Base-by-base conservation (phyloP, 306 rosid species). In the Morella rubra region DNA sequence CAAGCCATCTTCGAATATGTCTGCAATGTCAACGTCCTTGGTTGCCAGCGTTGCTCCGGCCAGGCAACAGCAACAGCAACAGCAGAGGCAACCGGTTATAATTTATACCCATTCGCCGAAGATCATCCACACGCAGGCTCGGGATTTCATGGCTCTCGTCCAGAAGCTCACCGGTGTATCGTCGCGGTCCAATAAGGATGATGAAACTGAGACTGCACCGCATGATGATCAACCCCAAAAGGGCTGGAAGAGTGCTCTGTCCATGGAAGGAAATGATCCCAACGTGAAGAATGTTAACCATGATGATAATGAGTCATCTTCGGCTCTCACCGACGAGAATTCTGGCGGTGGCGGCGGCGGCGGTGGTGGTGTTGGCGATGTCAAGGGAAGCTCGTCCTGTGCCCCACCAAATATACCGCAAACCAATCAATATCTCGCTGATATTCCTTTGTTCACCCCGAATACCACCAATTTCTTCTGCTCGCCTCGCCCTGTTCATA, bases 61-160 rank as follows among this genome's bases (percentile, higher is more conserved):
- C 15, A 80, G 54, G 51, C 81, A 76, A 14, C 86, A 81, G 46
- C 84, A 73, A 27, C 84, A 49, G 51, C 79, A 76, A 14, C 86
- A 81, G 46, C 84, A 73, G 22, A 83, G 80, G 11, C 79, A 54
- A n/a, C 98, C 97, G 7, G 76, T 95, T 54, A 92, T 95, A 58
- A 92, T 92, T 11, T 95, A 92, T 90, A 82, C 93, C 0, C 80
- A 87, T 44, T 95, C 97, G 19, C 98, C 98, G 0, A 90, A 90
- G 76, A 10, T 90, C 79, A 95, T 95, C 71, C 97, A 92, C 79
- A 81, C 96, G 0, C 86, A 87, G 50, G 74, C 97, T 0, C 83
- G 84, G 7, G 90, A 95, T 54, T 95, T 95, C 87, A 92, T 90
- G 97, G 86, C 93, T 40, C 76, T 95, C 18, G 98, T 95, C 37